Evolutionary conservation across 352 stramenopile species (phyloP).

Genomic region (Pythium aquatile): DNA sequence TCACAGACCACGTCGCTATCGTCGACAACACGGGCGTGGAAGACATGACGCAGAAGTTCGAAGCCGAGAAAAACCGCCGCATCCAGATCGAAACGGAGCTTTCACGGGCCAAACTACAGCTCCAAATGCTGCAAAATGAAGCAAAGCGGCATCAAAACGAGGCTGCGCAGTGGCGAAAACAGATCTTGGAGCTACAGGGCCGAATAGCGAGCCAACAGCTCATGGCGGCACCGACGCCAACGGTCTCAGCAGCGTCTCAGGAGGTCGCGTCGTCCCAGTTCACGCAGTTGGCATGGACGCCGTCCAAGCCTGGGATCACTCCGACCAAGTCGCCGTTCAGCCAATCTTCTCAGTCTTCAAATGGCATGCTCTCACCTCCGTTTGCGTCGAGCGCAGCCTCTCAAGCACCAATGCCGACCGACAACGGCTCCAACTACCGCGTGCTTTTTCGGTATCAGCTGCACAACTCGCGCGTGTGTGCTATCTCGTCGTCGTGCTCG

Average conservation of each 20-base stretch:
- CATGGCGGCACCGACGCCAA: neutral
- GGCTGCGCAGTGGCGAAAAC: constrained; percentile 33
- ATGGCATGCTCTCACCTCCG: neutral
- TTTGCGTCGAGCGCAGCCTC: neutral
- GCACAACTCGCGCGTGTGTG: constrained; percentile 49
- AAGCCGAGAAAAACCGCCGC: constrained; percentile 49
- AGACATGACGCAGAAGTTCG: constrained; percentile 55
- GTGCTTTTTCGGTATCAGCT: constrained; percentile 37
- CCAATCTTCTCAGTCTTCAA: neutral
- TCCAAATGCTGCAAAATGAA: constrained; percentile 32
- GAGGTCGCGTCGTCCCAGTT: neutral
- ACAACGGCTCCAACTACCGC: constrained; percentile 35
- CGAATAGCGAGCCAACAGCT: constrained; percentile 27
- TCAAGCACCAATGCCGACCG: neutral
- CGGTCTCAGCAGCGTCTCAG: neutral
- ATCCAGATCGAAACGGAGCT: constrained; percentile 53
- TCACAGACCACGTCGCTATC: constrained; percentile 69
- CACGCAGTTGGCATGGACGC: neutral
- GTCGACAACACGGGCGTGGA: constrained; percentile 72
- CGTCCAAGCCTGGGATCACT: neutral
- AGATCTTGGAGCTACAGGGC: constrained; percentile 28
- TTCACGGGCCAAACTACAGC: constrained; percentile 35
- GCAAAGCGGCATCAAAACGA: constrained; percentile 25
- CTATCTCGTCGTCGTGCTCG: constrained; percentile 42
- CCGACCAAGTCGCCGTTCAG: neutral